phyloP scores from a whole-genome alignment of 1,284 basidiomycete genomes.

The Neotropicomus parvogracilis region DNA sequence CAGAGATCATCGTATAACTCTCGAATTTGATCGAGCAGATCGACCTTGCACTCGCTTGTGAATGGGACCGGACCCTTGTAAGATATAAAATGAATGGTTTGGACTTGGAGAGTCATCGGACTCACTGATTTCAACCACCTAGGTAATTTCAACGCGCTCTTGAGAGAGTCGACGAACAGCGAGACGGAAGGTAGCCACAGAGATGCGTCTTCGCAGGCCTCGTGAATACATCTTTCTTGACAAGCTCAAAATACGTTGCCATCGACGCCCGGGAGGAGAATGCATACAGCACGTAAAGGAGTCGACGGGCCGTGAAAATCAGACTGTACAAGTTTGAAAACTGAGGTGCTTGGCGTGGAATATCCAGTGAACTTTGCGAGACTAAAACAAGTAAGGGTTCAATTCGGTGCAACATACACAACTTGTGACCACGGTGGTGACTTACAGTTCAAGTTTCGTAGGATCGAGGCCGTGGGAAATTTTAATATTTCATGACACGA shows the following conservation, averaged over 20 bases:
- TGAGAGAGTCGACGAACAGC: not conserved
- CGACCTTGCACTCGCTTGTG: not conserved
- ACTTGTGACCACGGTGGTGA: too few species aligned
- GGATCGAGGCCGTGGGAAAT: too few species aligned
- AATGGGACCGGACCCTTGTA: not conserved
- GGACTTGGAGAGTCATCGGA: not conserved
- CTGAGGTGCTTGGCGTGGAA: too few species aligned
- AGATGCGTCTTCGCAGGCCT: not conserved
- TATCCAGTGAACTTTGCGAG: too few species aligned
- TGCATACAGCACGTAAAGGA: too few species aligned
- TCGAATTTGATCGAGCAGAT: not conserved
- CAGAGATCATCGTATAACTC: not conserved
- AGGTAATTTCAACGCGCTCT: slow-evolving; percentile 4
- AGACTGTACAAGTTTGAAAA: too few species aligned
- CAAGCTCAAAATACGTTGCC: slow-evolving; percentile 10
- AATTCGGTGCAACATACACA: too few species aligned
- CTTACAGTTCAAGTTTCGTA: too few species aligned
- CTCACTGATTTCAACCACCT: slow-evolving; percentile 8
- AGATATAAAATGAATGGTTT: not conserved
- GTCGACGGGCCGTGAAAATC: too few species aligned
- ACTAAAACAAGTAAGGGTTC: too few species aligned
- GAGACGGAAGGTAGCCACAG: not conserved
- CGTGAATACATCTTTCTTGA: slow-evolving; percentile 5
- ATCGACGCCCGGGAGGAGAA: not conserved
- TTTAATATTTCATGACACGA: too few species aligned